phyloP scores from a whole-genome alignment of 345 rosid genomes.

The Gossypium mustelinum region DNA sequence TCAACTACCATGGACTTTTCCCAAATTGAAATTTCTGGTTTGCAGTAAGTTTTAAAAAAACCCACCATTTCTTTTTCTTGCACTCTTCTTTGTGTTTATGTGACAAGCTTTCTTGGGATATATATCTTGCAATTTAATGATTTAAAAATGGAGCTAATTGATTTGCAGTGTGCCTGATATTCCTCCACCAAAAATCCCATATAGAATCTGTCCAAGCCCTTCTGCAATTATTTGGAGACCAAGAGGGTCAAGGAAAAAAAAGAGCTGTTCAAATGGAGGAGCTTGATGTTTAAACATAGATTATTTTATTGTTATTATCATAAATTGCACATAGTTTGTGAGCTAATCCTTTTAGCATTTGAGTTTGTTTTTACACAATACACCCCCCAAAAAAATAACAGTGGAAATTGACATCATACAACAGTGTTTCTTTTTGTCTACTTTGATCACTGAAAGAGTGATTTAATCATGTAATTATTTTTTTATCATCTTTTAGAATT shows the following conservation, averaged over 20 bases:
- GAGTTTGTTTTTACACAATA: not conserved
- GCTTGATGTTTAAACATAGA: not conserved
- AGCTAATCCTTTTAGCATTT: not conserved
- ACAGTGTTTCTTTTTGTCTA: not conserved
- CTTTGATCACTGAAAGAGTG: not conserved
- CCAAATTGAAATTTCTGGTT: constrained; percentile 48
- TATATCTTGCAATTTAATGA: too few relatives aligned
- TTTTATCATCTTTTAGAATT: not conserved
- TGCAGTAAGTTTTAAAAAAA: constrained; percentile 39
- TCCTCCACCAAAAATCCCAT: constrained; percentile 61
- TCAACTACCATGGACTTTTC: constrained; percentile 69
- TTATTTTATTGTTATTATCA: not conserved
- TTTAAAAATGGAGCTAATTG: not conserved
- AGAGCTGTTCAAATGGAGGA: constrained; percentile 2
- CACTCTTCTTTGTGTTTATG: not conserved
- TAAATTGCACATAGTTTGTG: not conserved
- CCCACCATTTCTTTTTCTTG: constrained; percentile 1
- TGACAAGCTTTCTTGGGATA: too few relatives aligned
- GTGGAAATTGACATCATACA: not conserved
- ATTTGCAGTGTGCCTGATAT: constrained; percentile 57
- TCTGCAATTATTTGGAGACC: constrained; percentile 80
- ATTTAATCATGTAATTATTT: not conserved
- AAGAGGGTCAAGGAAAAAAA: constrained; percentile 44
- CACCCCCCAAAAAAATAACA: not conserved
- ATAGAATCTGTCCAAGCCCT: constrained; percentile 64